Base-by-base conservation (phyloP, 805 yeast species). In the Candida khao-thaluensis region DNA sequence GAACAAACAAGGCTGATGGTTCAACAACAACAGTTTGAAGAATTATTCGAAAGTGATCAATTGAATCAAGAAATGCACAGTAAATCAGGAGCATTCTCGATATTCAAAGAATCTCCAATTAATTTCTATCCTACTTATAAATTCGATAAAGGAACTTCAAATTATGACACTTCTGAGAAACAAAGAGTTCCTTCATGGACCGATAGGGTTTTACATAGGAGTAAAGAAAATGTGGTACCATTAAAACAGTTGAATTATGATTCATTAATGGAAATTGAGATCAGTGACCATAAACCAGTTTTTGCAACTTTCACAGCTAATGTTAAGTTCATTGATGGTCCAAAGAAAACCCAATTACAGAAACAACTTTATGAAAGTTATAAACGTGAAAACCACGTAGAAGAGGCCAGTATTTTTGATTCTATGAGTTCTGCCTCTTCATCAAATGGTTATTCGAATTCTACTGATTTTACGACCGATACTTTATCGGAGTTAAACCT, bases 101-200 rank as follows among this genome's bases (percentile, higher is more conserved):
- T 79, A 12, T 91, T 82, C 56, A 74, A 76, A 42, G 99, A 93
- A 56, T 77, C 80, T 46, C 79, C 82, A 17, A 76, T 91, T 39
- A 77, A 69, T 30, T 91, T 93, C 57, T 72, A 77, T 26, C 99
- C 98, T 7, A 93, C 99, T 1, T 91, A 91, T 65, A 91, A 91
- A 56, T 91, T 79, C 60, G 96, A 91, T 57, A 82, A 84, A 45
- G 93, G 91, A 3, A 82, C 95, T 0, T 72, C 77, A 35, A 66
- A 60, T 14, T 93, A 90, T 57, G 98, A 91, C 58, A 72, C 95
- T 1, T 83, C 95, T 8, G 99, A 91, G 50, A 91, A 91, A 57
- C 91, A 83, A 46, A 74, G 99, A 51, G 81, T 86, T 3, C 99
- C 99, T 1, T 84, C 96, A 0, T 91, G 98, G 97, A 91, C 98